Conservation (phyloP, 345 rosid species). For the Excoecaria agallocha region DNA sequence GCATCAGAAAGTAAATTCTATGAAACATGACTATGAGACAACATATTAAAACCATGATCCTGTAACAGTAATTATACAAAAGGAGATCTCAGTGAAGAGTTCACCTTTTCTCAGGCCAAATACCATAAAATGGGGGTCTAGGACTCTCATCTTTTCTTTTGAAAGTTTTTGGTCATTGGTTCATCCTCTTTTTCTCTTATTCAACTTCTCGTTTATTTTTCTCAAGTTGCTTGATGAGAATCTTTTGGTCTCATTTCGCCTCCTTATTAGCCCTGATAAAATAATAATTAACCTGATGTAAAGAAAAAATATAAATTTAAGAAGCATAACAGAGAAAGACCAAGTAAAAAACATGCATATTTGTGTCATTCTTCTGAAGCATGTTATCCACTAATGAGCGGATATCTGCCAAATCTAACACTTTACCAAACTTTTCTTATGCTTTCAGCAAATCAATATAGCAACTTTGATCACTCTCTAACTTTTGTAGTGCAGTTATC, state of each 20-base stretch:
- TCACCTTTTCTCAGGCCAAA: conserved; percentile 88
- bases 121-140: conserved; percentile 92
- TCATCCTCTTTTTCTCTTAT: conserved; percentile 73
- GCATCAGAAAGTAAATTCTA: background rate
- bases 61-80: background rate
- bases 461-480: conserved; percentile 33
- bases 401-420: conserved; percentile 56
- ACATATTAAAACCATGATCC: background rate
- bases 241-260: conserved; percentile 56
- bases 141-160: conserved; percentile 70
- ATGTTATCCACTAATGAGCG: conserved; percentile 49
- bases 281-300: conserved; percentile 5
- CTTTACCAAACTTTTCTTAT: conserved; percentile 59
- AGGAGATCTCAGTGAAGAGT: conserved; percentile 3
- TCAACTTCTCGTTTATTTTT: conserved; percentile 61
- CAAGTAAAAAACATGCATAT: conserved; percentile 45
- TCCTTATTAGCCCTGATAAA: conserved; percentile 55
- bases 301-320: background rate
- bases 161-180: conserved; percentile 54
- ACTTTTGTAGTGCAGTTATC: conserved; percentile 49
- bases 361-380: conserved; percentile 50
- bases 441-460: conserved; percentile 42
- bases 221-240: conserved; percentile 64
- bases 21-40: background rate
- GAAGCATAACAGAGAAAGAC: conserved; percentile 7